phyloP scores from a whole-genome alignment of 176 grass and related monocot genomes.

The Hyparrhenia diplandra region DNA sequence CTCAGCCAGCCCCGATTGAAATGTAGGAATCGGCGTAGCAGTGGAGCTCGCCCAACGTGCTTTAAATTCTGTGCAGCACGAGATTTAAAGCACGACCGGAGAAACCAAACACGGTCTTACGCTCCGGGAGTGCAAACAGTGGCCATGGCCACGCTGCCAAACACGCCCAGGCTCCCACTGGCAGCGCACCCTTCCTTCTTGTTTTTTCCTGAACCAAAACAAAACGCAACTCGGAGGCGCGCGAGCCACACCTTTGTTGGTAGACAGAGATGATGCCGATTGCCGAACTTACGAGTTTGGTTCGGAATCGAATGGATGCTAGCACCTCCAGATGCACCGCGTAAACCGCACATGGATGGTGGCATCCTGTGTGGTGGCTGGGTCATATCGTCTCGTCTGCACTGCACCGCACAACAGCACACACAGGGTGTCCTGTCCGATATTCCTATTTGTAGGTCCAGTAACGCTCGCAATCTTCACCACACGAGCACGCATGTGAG shows the following conservation, averaged over 20 bases:
- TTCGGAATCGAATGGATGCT: not conserved
- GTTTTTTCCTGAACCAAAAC: not conserved
- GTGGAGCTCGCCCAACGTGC: too few species aligned
- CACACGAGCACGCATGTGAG: not conserved
- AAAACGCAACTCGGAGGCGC: not conserved
- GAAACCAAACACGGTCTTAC: too few species aligned
- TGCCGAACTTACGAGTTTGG: not conserved
- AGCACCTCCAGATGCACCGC: constrained; percentile 18
- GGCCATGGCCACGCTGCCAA: too few species aligned
- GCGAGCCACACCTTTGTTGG: not conserved
- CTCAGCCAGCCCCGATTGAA: too few species aligned
- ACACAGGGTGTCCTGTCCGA: constrained; percentile 13
- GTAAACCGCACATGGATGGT: constrained; percentile 27
- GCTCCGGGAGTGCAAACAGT: too few species aligned
- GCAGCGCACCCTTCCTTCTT: too few species aligned
- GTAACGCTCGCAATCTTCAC: not conserved
- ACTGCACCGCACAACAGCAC: not conserved
- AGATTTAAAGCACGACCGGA: too few species aligned
- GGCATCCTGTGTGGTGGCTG: too few species aligned
- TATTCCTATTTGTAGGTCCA: not conserved
- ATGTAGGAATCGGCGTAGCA: too few species aligned
- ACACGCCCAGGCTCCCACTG: too few species aligned
- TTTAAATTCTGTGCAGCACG: too few species aligned
- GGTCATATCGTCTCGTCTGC: not conserved
- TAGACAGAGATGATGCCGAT: not conserved